Conservation (phyloP, 2,329 filamentous ascomycete species). For the Hymenoscyphus repandus region DNA sequence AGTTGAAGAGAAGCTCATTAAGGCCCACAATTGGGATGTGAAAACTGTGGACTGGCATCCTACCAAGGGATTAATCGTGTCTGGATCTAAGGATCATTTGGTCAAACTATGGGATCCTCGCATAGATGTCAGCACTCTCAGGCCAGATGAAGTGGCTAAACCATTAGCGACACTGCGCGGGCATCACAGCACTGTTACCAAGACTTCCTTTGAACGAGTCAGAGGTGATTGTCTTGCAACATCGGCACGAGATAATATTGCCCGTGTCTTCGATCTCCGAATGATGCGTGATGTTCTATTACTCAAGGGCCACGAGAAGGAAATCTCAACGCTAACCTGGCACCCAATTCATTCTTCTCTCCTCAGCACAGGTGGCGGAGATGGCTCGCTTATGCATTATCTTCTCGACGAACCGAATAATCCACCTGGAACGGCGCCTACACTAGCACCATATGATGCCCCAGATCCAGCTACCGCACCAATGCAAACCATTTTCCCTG, state of each 20-base stretch:
- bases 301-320: slow-evolving; percentile 91
- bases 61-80: slow-evolving; percentile 87
- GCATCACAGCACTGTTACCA: slow-evolving; percentile 95
- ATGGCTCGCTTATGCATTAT: slow-evolving; percentile 88
- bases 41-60: slow-evolving; percentile 98
- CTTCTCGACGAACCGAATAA: slow-evolving; percentile 92
- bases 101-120: slow-evolving; percentile 99
- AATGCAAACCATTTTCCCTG: slow-evolving; percentile 86
- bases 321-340: slow-evolving; percentile 88
- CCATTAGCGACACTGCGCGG: slow-evolving; percentile 92
- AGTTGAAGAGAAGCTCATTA: slow-evolving; percentile 74
- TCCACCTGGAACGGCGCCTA: slow-evolving; percentile 64
- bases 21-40: slow-evolving; percentile 96
- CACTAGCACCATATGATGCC: slow-evolving; percentile 78
- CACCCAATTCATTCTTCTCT: slow-evolving; percentile 88
- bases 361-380: slow-evolving; percentile 83
- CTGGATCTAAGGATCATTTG: slow-evolving; percentile 93
- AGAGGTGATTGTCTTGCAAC: slow-evolving; percentile 84
- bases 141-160: slow-evolving; percentile 35
- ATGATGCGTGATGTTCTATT: slow-evolving; percentile 98
- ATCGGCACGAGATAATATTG: slow-evolving; percentile 87
- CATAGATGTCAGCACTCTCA: slow-evolving; percentile 44
- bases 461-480: slow-evolving; percentile 74
- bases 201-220: slow-evolving; percentile 82
- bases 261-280: slow-evolving; percentile 86